Evolutionary conservation across 148 eudicot species (phyloP), one percentile per base, ranked within the genome.

Genomic region (Suaeda aralocaspica): DNA sequence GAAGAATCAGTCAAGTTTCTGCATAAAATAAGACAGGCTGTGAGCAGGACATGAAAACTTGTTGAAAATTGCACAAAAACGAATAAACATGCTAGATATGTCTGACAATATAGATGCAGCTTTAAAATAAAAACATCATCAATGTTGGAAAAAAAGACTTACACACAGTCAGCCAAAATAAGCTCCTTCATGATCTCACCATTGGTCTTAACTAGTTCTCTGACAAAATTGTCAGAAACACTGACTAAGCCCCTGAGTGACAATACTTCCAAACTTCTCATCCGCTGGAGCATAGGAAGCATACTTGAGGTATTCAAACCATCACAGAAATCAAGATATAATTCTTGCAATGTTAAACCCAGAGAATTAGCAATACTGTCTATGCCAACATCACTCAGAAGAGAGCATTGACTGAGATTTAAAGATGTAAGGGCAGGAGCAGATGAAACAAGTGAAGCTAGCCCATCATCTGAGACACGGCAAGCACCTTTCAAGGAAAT

Each of bases 401-500:
- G 85, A 21, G 96, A 86, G 62, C 98, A 94, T 75, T 89, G 96
- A 68, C 93, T 80, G 63, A 94, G 88, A 77, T 91, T 88, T 58
- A 94, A 62, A 3, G 98, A 94, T 68, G 84, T 87, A 58, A 94
- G 69, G 58, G 79, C 73, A 76, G 92, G 89, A 18, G 97, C 92
- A 70, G 91, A 79, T 26, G 91, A 71, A 39, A 85, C 79, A 49
- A 94, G 86, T 48, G 85, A 72, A 59, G 72, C 73, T 29, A 91
- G 74, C 56, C 98, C 98, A 71, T 16, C 77, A 82, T 94, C 98
- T 60, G 96, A 82, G 74, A 94, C 82, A 58, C 98, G 98, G 73
- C 89, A 94, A 34, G 92, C 98, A 53, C 96, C 97, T 82, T 80
- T 91, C 82, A 91, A 78, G 12, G 98, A 94, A 51, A 91, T 58